phyloP scores from a whole-genome alignment of 73 alveolate species.

The Tetrahymena thermophila region DNA sequence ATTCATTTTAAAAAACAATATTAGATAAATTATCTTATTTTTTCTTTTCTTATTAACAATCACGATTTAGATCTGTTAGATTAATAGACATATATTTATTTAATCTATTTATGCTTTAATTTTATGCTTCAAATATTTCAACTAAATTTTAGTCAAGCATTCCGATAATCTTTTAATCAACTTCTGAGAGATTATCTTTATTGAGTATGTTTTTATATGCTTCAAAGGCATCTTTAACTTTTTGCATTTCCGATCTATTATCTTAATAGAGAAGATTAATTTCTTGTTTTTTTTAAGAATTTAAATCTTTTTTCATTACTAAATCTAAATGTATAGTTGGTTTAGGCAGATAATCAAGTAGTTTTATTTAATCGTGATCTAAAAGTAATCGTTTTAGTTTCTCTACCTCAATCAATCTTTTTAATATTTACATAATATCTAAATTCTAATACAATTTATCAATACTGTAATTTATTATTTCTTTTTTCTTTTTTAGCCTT shows the following conservation, averaged over 20 bases:
- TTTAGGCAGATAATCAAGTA: constrained; percentile 23
- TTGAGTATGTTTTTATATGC: not conserved
- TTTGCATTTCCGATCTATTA: not conserved
- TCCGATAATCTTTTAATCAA: not conserved
- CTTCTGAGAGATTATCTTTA: not conserved
- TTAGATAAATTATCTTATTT: too few species aligned
- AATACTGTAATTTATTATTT: constrained; percentile 9
- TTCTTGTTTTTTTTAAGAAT: not conserved
- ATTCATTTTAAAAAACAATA: too few species aligned
- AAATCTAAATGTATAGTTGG: constrained; percentile 8
- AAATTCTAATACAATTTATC: not conserved
- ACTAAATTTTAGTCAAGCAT: not conserved
- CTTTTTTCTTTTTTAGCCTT: not conserved
- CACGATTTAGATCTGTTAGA: too few species aligned
- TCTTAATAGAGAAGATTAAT: not conserved
- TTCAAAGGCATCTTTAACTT: not conserved
- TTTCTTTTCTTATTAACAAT: too few species aligned
- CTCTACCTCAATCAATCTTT: constrained; percentile 13
- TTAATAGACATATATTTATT: too few species aligned
- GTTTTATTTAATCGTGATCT: constrained; percentile 1
- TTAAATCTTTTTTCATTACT: not conserved
- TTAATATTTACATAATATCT: constrained; percentile 8
- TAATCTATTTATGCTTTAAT: too few species aligned
- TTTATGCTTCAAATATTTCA: not conserved
- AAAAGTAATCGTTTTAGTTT: constrained; percentile 3